A percentile compares a stretch with the other conserved stretches of the same genome.
phyloP scores from a whole-genome alignment of 2,329 filamentous ascomycete species.

The Colletotrichum lupini region DNA sequence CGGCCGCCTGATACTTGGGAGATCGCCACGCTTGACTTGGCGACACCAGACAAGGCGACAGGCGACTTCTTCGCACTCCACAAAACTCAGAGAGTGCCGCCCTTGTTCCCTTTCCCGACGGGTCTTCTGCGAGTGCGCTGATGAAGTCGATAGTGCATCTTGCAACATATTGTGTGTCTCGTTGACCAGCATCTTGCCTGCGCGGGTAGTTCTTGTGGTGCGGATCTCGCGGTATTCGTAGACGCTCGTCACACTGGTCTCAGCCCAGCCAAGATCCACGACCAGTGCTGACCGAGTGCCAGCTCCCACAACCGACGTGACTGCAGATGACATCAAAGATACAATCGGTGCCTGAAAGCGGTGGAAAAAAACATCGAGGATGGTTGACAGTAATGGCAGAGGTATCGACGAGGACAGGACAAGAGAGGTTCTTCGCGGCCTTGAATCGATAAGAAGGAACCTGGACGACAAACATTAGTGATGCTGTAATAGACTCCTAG shows the following conservation, averaged over 20 bases:
- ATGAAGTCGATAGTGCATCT: slow-evolving; percentile 45
- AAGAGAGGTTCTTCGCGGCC: slow-evolving; percentile 78
- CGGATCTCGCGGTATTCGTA: slow-evolving; percentile 91
- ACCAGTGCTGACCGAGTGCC: slow-evolving; percentile 88
- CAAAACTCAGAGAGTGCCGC: slow-evolving; percentile 68
- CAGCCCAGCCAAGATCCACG: slow-evolving; percentile 91
- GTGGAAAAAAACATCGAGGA: slow-evolving; percentile 82
- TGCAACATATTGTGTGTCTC: slow-evolving; percentile 75
- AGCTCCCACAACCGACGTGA: slow-evolving; percentile 80
- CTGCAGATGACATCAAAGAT: slow-evolving; percentile 81
- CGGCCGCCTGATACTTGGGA: background rate
- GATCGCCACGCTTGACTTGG: slow-evolving; percentile 26
- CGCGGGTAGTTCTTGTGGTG: slow-evolving; percentile 77
- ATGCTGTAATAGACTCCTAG: background rate
- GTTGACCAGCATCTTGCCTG: slow-evolving; percentile 76
- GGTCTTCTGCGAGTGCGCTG: slow-evolving; percentile 8
- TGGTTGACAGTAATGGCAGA: slow-evolving; percentile 78
- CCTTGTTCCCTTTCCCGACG: slow-evolving; percentile 37
- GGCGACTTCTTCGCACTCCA: slow-evolving; percentile 84
- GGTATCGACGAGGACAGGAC: slow-evolving; percentile 83
- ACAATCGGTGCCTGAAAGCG: slow-evolving; percentile 84
- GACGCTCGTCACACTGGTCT: slow-evolving; percentile 85
- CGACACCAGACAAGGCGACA: slow-evolving; percentile 83
- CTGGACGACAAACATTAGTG: slow-evolving; percentile 48
- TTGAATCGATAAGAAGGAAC: slow-evolving; percentile 77